Evolutionary conservation across 352 stramenopile species (phyloP).

Genomic region (Blastocystis hominis): DNA sequence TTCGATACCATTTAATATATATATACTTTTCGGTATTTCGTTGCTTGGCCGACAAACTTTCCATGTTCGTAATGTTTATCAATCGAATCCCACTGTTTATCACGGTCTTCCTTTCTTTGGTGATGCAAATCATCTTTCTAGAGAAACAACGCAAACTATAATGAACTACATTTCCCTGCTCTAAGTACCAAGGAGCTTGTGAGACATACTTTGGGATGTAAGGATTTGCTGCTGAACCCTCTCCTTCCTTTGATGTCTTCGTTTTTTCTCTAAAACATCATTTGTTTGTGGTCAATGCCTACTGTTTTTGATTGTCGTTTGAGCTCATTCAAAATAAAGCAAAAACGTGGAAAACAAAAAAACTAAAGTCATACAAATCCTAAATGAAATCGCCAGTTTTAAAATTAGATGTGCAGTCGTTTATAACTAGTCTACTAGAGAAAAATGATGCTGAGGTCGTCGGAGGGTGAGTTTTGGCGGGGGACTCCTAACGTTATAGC

Average conservation of each 20-base stretch:
- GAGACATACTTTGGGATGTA: conserved; percentile 99
- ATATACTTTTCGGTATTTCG: conserved; percentile 58
- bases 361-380: not conserved
- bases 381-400: not conserved
- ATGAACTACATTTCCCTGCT: conserved; percentile 74
- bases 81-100: conserved; percentile 58
- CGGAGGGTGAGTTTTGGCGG: not conserved
- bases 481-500: not conserved
- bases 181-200: conserved; percentile 90
- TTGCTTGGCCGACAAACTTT: conserved; percentile 52
- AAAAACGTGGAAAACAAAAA: not conserved
- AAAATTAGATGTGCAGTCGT: not conserved
- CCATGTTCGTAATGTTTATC: conserved; percentile 52
- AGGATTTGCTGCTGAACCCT: conserved; percentile 70
- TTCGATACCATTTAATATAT: not conserved
- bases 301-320: not conserved
- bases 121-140: conserved; percentile 56
- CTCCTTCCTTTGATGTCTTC: conserved; percentile 4
- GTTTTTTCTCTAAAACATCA: not conserved
- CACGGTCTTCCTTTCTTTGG: conserved; percentile 60
- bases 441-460: conserved; percentile 44
- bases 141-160: not conserved
- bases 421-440: not conserved
- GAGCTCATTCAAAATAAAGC: not conserved
- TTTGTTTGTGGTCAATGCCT: not conserved